Percentiles rank a stretch among this genome's conserved stretches.
Conservation (phyloP, 2,329 filamentous ascomycete species). For the Mycosphaerella sp. region DNA sequence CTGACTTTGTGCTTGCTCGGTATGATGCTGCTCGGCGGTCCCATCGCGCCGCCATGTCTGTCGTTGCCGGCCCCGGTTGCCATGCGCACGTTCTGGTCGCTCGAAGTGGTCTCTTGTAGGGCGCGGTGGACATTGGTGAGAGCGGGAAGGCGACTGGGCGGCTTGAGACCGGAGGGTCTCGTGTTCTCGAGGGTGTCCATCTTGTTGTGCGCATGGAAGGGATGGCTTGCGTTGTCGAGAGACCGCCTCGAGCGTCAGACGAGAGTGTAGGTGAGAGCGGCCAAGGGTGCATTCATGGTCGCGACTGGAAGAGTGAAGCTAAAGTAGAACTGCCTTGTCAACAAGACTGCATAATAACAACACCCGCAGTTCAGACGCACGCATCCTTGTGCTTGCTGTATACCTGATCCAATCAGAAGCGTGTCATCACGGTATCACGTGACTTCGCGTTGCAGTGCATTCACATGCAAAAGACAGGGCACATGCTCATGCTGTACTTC, state of each 20-base stretch:
- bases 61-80: constrained; percentile 13
- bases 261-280: constrained; percentile 6
- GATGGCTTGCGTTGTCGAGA: constrained; percentile 6
- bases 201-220: constrained; percentile 4
- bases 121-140: constrained; percentile 15
- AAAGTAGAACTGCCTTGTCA: no score
- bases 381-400: no score
- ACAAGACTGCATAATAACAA: no score
- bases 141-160: constrained; percentile 29
- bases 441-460: no score
- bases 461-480: no score
- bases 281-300: neutral
- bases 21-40: constrained; percentile 14
- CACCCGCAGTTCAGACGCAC: no score
- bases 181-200: constrained; percentile 34
- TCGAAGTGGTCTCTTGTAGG: constrained; percentile 31
- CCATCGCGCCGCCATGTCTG: constrained; percentile 5
- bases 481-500: no score
- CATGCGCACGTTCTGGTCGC: constrained; percentile 46
- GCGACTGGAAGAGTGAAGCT: no score
- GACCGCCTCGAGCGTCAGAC: constrained; percentile 11
- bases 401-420: no score
- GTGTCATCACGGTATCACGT: no score
- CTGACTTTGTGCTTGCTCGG: constrained; percentile 48
- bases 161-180: constrained; percentile 31